phyloP scores from a whole-genome alignment of 345 rosid species.

The Ceriops zippeliana region DNA sequence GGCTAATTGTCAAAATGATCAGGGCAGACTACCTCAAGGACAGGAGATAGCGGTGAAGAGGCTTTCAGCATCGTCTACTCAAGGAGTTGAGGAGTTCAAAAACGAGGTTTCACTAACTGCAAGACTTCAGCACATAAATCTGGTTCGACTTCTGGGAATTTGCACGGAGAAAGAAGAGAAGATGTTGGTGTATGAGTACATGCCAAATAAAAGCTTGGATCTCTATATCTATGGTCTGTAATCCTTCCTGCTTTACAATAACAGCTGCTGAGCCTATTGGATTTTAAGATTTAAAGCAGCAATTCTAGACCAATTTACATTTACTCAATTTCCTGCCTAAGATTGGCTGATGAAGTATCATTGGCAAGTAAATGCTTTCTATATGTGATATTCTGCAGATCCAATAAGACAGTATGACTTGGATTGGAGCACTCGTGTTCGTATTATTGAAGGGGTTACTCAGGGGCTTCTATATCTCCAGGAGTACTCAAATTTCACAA shows the following conservation, averaged over 20 bases:
- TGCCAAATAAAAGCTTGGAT: slow-evolving; percentile 39
- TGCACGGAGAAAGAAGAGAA: slow-evolving; percentile 37
- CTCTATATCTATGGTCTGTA: slow-evolving; percentile 30
- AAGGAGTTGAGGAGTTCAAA: slow-evolving; percentile 38
- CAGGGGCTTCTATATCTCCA: slow-evolving; percentile 53
- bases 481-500: slow-evolving; percentile 45
- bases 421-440: slow-evolving; percentile 37
- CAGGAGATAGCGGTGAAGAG: slow-evolving; percentile 46
- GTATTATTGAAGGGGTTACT: slow-evolving; percentile 40
- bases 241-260: not conserved
- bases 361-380: too few relatives aligned
- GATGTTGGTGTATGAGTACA: slow-evolving; percentile 41
- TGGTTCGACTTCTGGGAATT: slow-evolving; percentile 31
- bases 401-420: slow-evolving; percentile 7
- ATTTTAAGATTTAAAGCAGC: too few relatives aligned
- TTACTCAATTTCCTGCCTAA: not conserved
- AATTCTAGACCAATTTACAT: not conserved
- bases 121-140: slow-evolving; percentile 43
- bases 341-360: too few relatives aligned
- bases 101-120: slow-evolving; percentile 40
- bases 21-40: slow-evolving; percentile 31
- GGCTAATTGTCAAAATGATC: not conserved
- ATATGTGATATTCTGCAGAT: slow-evolving; percentile 19
- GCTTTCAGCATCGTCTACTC: slow-evolving; percentile 34
- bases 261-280: not conserved